Base-by-base conservation (phyloP, 768 basidiomycete species). In the Amanita thiersii region DNA sequence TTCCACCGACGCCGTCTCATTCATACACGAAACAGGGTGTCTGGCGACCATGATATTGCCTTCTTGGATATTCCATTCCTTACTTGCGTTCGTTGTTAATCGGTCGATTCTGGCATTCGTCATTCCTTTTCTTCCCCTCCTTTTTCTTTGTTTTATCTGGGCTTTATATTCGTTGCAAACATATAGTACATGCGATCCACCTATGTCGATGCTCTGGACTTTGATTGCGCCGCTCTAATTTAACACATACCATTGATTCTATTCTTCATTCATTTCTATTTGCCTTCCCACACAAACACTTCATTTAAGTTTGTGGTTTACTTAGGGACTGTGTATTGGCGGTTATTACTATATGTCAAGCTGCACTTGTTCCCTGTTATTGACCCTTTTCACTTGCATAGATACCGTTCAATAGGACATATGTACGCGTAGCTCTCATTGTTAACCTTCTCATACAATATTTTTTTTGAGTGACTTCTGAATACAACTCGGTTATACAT, bases 41-140 rank as follows among this genome's bases (percentile, higher is more conserved):
- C 31, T 86, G 83, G 83, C 68, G 82, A 48, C 84, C 84, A 32
- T 85, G 59, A 67, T 39, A 17, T 25, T 23, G 34, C 40, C 29
- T 40, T 40, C 14, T 11, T 23, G 21, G 18, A 32, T 14, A 17
- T 33, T 43, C 25, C 31, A 40, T 30, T 10, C 44, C 44, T 43
- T 51, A 36, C 23, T 19, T 34, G 19, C 30, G 37, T 50, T 43
- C 23, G 49, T 34, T 43, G 26, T n/a, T n/a, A n/a, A n/a, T 47
- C 43, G 48, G 44, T 45, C 46, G 44, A 50, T 40, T 47, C 31
- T 43, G 30, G 39, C 38, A 21, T 36, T 26, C 37, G 24, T 14
- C 15, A 44, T 37, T 44, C 43, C 42, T 31, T 45, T 15, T 50
- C 45, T 43, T 20, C 14, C 31, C 20, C n/a, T 28, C n/a, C 26